Base-by-base conservation (phyloP, 805 yeast species). In the Scheffersomyces amazonensis region DNA sequence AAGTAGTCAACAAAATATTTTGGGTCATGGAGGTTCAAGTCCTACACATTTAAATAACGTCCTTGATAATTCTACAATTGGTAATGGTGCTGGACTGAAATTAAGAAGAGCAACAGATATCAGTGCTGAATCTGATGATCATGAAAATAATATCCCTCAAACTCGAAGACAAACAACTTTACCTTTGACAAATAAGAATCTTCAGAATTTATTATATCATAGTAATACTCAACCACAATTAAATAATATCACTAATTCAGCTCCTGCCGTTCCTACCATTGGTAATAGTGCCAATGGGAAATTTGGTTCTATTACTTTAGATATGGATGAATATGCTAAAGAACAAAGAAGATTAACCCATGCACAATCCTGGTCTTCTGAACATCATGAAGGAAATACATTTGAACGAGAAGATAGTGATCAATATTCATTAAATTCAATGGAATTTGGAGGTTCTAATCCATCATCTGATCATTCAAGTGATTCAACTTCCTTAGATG, bases 401-500 rank as follows among this genome's bases (percentile, higher is more conserved):
- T 5, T 7, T 11, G 40, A 42, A 19, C 42, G 45, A 20, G 41
- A 29, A n/a, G 37, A 37, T 11, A 40, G 40, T 15, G 54, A 53
- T 20, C 25, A 33, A 19, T 41, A 31, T 17, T 49, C 57, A 8
- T 30, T 53, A 24, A 58, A 58, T 37, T 56, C 64, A 41, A 52
- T 62, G 37, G 72, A 66, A 42, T 71, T 69, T 48, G 75, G 75
- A 11, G 70, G 58, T 12, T 80, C 86, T n/a, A 80, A 80, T 49
- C 87, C 88, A 4, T 67, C 80, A 3, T 73, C 82, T 16, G 74
- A 84, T 34, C 69, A 84, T 42, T 66, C 78, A 28, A 72, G 81
- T 25, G 79, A 76, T 37, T 76, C 79, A 28, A 81, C 95, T 0
- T 86, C 96, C 1, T 64, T 91, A 41, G 90, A 84, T 55, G 99